Evolutionary conservation across 169 alveolate genomes (phyloP).

Genomic region (Plasmodium fragile): DNA sequence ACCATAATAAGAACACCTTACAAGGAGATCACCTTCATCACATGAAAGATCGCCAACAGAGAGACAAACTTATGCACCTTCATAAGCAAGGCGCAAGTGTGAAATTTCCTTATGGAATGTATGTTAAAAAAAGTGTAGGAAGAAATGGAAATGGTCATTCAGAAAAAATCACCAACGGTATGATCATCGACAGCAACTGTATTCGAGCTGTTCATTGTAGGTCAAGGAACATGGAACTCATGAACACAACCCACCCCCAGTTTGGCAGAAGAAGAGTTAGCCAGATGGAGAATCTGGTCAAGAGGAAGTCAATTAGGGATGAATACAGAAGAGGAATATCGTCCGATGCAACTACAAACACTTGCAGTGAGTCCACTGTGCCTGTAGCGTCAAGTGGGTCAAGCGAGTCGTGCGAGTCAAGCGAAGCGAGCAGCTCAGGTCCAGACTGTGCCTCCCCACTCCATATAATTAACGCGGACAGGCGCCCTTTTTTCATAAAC

Average conservation of each 20-base stretch:
- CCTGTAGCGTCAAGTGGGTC: background rate
- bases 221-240: background rate
- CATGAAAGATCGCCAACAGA: background rate
- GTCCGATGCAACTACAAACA: background rate
- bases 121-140: background rate
- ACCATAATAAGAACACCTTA: background rate
- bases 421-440: background rate
- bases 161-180: background rate
- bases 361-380: background rate
- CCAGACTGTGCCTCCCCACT: background rate
- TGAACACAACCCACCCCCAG: background rate
- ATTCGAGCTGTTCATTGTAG: background rate
- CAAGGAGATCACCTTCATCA: background rate
- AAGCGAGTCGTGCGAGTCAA: background rate
- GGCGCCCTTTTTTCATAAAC: background rate
- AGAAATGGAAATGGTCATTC: background rate
- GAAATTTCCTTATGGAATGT: background rate
- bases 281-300: background rate
- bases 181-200: background rate
- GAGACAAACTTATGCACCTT: background rate
- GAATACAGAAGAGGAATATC: background rate
- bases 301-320: background rate
- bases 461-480: background rate
- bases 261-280: background rate
- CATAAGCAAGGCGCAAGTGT: background rate